Conservation (phyloP, 345 rosid species). For the Geranium rotundifolium region DNA sequence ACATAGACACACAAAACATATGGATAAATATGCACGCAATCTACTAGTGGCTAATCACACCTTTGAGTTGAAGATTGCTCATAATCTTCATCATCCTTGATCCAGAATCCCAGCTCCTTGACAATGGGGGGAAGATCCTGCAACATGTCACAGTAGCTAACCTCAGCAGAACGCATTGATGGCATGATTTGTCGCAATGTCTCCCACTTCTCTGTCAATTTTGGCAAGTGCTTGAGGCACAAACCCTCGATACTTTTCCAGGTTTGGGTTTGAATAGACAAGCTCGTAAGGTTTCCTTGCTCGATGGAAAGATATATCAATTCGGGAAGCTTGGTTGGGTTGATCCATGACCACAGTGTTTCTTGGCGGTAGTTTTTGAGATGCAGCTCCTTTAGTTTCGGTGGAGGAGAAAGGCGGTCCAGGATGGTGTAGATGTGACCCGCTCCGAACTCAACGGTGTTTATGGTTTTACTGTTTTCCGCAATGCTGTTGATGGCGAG, state of each 20-base stretch:
- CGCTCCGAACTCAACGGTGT: neutral
- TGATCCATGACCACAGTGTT: no score
- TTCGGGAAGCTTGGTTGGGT: no score
- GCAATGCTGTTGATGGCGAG: neutral
- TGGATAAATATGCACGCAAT: no score
- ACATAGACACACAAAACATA: no score
- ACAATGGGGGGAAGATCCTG: neutral
- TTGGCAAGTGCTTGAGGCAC: conserved; percentile 2
- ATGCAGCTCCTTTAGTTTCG: neutral
- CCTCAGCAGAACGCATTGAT: neutral
- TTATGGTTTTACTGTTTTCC: no score
- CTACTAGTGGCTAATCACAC: no score
- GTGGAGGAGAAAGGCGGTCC: neutral
- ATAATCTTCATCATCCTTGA: neutral
- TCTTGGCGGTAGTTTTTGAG: neutral
- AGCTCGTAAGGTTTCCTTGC: neutral
- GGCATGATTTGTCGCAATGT: conserved; percentile 2
- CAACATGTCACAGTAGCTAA: conserved; percentile 5
- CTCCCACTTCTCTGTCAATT: neutral
- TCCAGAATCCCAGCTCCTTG: neutral
- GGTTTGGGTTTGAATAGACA: neutral
- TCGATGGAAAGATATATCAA: no score
- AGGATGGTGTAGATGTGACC: neutral
- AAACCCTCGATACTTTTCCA: conserved; percentile 4
- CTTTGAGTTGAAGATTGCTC: no score